Base-by-base conservation (phyloP, 108 stramenopile genomes). In the Cylindrotheca fusiformis region DNA sequence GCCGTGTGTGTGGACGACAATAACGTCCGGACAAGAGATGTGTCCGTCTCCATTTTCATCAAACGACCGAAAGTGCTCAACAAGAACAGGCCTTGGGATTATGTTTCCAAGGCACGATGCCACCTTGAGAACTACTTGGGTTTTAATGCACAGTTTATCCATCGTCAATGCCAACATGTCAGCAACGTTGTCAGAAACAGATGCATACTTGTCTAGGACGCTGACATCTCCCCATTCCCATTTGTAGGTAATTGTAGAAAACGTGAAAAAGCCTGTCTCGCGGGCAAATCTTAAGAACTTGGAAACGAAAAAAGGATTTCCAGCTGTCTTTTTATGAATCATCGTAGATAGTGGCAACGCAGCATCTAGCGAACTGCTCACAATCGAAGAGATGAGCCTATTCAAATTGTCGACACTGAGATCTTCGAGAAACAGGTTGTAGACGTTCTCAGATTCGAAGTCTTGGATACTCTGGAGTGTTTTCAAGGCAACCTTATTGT, bases 191-290 rank as follows among this genome's bases (percentile, higher is more conserved):
- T 76, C 71, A 1, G 77, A 55, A 26, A 77, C 68, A 25, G 44
- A 14, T 20, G 68, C 73, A 18, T 72, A 52, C 19, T 72, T 33
- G 1, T 51, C 30, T 17, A 80, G 56, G 22, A 20, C 55, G 6
- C 67, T 64, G 0, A 67, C 48, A 33, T 82, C 67, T 18, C 67
- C 81, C 83, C 83, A 88, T 6, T 62, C 68, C 84, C 87, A 88
- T 30, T 58, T 52, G 24, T 55, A 36, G 10, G 67, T 60, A 10
- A 59, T 12, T 55, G 75, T 55, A 36, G 52, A 65, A 45, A 75
- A 88, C 0, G 48, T 57, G 0, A 88, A 28, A 19, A 81, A 55
- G 1, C 51, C 54, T 41, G 69, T 48, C 50, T 78, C 55, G 2
- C 66, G 61, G 8, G 83, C 47, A 41, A 72, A 68, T 3, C 48